phyloP scores from a whole-genome alignment of 2,329 filamentous ascomycete species.

The Fonsecaea erecta region DNA sequence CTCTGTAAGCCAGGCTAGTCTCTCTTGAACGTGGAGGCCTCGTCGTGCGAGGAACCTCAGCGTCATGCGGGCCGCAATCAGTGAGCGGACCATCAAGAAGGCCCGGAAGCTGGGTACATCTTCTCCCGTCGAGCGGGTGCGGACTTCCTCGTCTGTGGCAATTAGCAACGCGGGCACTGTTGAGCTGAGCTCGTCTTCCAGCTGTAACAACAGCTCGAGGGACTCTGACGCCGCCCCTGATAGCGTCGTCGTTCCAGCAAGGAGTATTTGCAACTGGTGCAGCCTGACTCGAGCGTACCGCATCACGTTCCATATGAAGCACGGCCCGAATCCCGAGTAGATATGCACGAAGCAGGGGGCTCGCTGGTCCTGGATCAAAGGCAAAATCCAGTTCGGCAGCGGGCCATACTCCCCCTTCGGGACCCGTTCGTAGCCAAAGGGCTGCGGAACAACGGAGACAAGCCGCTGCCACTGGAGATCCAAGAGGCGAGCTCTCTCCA shows the following conservation, averaged over 20 bases:
- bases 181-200: slow-evolving; percentile 1
- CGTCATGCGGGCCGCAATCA: neutral
- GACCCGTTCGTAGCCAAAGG: neutral
- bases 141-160: neutral
- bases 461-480: neutral
- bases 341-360: neutral
- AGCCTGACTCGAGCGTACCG: neutral
- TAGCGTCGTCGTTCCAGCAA: neutral
- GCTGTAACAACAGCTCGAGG: neutral
- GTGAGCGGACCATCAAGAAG: neutral
- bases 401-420: neutral
- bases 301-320: slow-evolving; percentile 1
- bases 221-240: neutral
- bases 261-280: neutral
- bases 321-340: neutral
- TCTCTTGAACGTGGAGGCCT: neutral
- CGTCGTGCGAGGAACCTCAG: neutral
- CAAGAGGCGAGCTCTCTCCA: neutral
- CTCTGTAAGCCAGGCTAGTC: neutral
- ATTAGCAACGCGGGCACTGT: neutral
- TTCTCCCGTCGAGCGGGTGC: neutral
- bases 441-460: neutral
- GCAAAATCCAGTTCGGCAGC: neutral
- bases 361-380: neutral
- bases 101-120: neutral